These are phyloP conservation scores for Gracilaria domingensis DNA, from an alignment of 23 red algal genomes.

Conservation along the genomic window DNA sequence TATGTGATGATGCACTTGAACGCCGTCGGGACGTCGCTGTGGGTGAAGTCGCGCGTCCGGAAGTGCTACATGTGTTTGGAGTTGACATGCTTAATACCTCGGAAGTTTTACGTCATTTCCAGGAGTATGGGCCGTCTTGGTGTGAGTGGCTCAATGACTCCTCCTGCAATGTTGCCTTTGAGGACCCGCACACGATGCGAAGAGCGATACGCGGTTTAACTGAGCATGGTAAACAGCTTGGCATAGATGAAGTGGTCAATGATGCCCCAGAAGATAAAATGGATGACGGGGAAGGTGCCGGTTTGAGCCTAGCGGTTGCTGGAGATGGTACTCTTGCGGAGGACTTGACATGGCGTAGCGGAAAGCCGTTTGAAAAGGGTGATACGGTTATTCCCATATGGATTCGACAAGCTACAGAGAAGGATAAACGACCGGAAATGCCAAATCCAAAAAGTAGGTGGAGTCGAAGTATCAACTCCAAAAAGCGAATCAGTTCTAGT, in stretches of 20 bases:
- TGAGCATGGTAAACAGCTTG: not conserved
- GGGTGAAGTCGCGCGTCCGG: constrained; percentile 41
- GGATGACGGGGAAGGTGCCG: constrained; percentile 36
- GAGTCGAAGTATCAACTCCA: constrained; percentile 33
- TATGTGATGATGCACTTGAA: constrained; percentile 36
- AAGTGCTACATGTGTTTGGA: constrained; percentile 69
- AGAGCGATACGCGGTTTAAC: constrained; percentile 44
- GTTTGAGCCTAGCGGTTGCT: constrained; percentile 20
- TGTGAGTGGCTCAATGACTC: constrained; percentile 78
- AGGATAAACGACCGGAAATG: constrained; percentile 54
- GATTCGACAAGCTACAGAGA: constrained; percentile 62
- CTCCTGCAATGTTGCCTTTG: constrained; percentile 68
- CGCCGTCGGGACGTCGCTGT: constrained; percentile 42
- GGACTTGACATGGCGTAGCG: constrained; percentile 40
- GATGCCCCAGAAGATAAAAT: constrained; percentile 39
- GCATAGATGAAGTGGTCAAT: constrained; percentile 13
- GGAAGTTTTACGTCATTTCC: constrained; percentile 55
- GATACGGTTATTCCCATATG: constrained; percentile 43
- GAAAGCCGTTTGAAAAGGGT: constrained; percentile 32
- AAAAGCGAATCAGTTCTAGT: constrained; percentile 8
- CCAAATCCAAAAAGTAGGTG: constrained; percentile 72
- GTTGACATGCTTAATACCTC: constrained; percentile 65
- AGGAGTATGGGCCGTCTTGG: constrained; percentile 71
- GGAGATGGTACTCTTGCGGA: constrained; percentile 40
- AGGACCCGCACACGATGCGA: constrained; percentile 50